Evolutionary conservation across 805 yeast genomes (phyloP), one percentile per base, ranked within the genome.

Genomic region (Ogataea nitratoaversa): DNA sequence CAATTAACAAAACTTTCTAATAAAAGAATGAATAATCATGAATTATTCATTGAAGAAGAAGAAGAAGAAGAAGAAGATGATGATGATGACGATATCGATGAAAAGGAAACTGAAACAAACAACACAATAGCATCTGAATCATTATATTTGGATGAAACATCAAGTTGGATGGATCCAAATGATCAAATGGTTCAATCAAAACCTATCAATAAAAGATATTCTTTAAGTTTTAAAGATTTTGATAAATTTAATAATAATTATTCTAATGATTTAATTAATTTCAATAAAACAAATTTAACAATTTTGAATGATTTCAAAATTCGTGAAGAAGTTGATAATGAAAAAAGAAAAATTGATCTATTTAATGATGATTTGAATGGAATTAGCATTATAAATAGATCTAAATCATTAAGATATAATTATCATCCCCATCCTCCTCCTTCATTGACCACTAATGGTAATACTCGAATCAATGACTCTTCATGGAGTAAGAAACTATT

Each of bases 161-260:
- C 70, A 16, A 70, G 67, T 40, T 75, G 80, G 79, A 73, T 74
- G 78, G 79, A 74, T 39, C 72, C 78, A 3, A 49, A 57, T 38
- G 64, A 57, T 20, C 29, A 12, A 2, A 11, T 30, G 5, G 8
- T 19, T 20, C 18, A 32, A 12, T 37, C 48, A 3, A 36, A 37
- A 16, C 38, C 44, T 12, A 31, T 55, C n/a, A 50, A 41, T 24
- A 50, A 54, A 36, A 18, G 58, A 28, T 55, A 43, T 37, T 53
- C 58, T 2, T 33, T 56, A 19, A 50, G 56, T 6, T 56, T 56
- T 39, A 56, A 54, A 42, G 47, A 53, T 27, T 50, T 54, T 37
- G 58, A 56, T 39, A 30, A 17, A 9, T n/a, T n/a, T n/a, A n/a
- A n/a, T n/a, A n/a, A n/a, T n/a, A n/a, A n/a, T n/a, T n/a, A n/a